Percentiles rank a stretch among this genome's conserved stretches.
Conservation (phyloP, 106 monocot genomes). For the Chionographis japonica region DNA sequence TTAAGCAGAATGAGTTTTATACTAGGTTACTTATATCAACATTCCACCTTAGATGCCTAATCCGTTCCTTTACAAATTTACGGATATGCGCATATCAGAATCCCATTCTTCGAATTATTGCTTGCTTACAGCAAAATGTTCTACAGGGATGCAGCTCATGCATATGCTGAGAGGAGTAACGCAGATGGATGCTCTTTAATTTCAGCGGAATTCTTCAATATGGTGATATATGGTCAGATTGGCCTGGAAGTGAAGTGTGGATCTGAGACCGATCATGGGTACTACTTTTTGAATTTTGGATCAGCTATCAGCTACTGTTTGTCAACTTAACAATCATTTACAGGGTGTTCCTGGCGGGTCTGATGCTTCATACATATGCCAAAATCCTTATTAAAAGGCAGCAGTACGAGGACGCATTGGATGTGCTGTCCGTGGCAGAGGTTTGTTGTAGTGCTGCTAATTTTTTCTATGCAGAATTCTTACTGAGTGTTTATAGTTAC, state of each 20-base stretch:
- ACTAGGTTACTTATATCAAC: too few relatives aligned
- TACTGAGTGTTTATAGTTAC: neutral
- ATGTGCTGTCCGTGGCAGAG: slow-evolving; percentile 86
- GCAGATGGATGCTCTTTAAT: slow-evolving; percentile 44
- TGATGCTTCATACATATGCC: slow-evolving; percentile 86
- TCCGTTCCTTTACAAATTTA: too few relatives aligned
- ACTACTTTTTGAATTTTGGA: neutral
- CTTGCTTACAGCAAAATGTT: slow-evolving; percentile 7
- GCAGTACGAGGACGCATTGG: slow-evolving; percentile 76
- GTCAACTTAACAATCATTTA: neutral
- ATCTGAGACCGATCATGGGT: slow-evolving; percentile 75
- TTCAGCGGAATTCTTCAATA: slow-evolving; percentile 71
- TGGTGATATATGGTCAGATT: slow-evolving; percentile 90
- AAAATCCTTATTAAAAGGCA: slow-evolving; percentile 62
- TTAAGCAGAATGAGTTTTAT: too few relatives aligned
- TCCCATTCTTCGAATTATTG: too few relatives aligned
- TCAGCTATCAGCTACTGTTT: neutral
- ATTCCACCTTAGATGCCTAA: too few relatives aligned
- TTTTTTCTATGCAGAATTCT: neutral
- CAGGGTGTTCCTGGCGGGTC: slow-evolving; percentile 63
- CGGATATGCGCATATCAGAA: neutral
- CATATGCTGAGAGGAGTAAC: slow-evolving; percentile 71
- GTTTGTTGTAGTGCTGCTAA: slow-evolving; percentile 18
- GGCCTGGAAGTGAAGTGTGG: slow-evolving; percentile 71
- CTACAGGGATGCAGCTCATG: slow-evolving; percentile 60